phyloP scores from a whole-genome alignment of 2,329 filamentous ascomycete genomes.

The Aspergillus terreus region DNA sequence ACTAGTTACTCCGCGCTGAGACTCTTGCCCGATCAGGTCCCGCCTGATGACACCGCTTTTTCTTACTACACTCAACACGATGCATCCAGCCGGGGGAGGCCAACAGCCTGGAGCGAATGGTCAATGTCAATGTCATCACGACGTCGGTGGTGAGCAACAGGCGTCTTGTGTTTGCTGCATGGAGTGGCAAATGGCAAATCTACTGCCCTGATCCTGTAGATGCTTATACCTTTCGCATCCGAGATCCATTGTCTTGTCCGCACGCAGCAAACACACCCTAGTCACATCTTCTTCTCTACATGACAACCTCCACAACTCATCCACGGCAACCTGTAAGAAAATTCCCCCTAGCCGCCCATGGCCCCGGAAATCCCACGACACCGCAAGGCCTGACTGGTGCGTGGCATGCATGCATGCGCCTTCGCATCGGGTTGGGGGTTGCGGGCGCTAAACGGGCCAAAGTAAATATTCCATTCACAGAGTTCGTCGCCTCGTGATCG shows the following conservation, averaged over 20 bases:
- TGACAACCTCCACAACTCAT: too few species aligned
- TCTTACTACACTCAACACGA: neutral
- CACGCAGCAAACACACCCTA: too few species aligned
- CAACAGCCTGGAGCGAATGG: too few species aligned
- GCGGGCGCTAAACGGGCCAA: neutral
- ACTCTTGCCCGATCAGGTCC: neutral
- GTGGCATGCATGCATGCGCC: conserved; percentile 1
- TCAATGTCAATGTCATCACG: too few species aligned
- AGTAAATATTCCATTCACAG: neutral
- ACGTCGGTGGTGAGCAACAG: too few species aligned
- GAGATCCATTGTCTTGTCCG: too few species aligned
- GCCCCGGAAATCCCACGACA: conserved; percentile 12
- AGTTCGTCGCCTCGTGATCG: conserved; percentile 8
- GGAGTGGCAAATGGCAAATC: too few species aligned
- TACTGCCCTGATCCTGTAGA: too few species aligned
- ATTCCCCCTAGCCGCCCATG: conserved; percentile 19
- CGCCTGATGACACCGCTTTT: neutral
- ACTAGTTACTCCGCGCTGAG: neutral
- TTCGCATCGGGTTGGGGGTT: neutral
- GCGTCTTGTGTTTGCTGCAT: too few species aligned
- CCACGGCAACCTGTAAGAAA: conserved; percentile 5
- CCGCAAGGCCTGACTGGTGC: conserved; percentile 6
- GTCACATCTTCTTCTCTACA: too few species aligned
- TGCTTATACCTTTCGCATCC: too few species aligned
- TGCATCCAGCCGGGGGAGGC: neutral